Conservation (phyloP, 129 eudicot genomes). For the Oenanthe sinensis region DNA sequence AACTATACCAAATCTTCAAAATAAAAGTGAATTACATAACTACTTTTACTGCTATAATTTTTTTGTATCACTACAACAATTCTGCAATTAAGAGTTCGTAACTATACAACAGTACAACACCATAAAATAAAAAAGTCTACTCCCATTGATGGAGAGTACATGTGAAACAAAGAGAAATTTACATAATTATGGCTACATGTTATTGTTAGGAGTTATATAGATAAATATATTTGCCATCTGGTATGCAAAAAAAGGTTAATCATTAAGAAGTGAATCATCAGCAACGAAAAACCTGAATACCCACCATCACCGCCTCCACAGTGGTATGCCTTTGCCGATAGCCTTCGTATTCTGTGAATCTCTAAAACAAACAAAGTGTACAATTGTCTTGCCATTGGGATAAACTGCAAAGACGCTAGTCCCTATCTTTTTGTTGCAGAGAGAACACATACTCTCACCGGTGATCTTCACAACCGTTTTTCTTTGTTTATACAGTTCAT, state of each 20-base stretch:
- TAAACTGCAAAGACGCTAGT: conserved; percentile 89
- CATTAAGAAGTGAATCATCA: background rate
- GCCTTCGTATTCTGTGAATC: conserved; percentile 77
- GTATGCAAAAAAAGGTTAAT: background rate
- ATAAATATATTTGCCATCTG: background rate
- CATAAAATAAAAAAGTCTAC: background rate
- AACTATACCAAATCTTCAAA: background rate
- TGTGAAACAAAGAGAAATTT: background rate
- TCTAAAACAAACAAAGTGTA: conserved; percentile 85
- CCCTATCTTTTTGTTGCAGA: conserved; percentile 88
- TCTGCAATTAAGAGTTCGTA: background rate
- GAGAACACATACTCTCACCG: conserved; percentile 74
- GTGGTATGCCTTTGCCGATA: conserved; percentile 37
- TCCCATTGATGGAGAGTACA: background rate
- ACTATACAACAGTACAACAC: background rate
- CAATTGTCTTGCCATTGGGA: conserved; percentile 66
- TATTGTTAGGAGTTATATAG: background rate
- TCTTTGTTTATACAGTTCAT: conserved; percentile 56
- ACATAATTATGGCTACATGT: background rate
- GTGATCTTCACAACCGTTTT: conserved; percentile 70
- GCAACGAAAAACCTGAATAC: background rate
- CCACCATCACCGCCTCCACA: conserved; percentile 21
- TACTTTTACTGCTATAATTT: background rate
- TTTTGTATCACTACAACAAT: background rate
- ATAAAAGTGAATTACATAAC: background rate